Percentiles rank a stretch among this genome's conserved stretches.
phyloP scores from a whole-genome alignment of 2,329 filamentous ascomycete species.

The Tolypocladium tundrense region DNA sequence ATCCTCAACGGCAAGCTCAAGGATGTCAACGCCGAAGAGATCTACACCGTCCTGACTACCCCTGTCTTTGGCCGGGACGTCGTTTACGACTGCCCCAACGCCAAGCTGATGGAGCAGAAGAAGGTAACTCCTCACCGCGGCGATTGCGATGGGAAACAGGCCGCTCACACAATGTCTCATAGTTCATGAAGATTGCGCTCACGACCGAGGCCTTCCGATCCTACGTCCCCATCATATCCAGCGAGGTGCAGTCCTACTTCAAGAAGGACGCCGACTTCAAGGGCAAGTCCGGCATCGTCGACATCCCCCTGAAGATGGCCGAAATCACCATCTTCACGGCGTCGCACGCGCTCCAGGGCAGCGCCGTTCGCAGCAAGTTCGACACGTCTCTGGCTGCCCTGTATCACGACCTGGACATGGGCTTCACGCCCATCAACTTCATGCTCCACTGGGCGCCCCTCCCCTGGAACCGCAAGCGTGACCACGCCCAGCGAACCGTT shows the following conservation, averaged over 20 bases:
- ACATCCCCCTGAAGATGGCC: constrained; percentile 67
- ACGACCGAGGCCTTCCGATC: constrained; percentile 62
- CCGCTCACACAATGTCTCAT: constrained; percentile 6
- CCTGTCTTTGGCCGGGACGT: constrained; percentile 74
- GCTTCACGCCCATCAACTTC: constrained; percentile 83
- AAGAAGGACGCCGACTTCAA: constrained; percentile 58
- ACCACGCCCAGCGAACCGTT: constrained; percentile 71
- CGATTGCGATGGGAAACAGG: not conserved
- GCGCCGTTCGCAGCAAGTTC: constrained; percentile 71
- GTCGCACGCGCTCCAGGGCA: constrained; percentile 74
- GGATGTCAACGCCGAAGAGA: constrained; percentile 83
- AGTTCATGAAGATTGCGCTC: constrained; percentile 75
- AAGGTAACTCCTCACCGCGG: constrained; percentile 47
- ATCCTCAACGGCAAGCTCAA: constrained; percentile 85
- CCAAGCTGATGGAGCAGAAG: constrained; percentile 94
- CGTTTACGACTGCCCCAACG: constrained; percentile 83
- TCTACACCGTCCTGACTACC: constrained; percentile 68
- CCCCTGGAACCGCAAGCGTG: constrained; percentile 77
- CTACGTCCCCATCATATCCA: constrained; percentile 70
- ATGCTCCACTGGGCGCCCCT: constrained; percentile 81
- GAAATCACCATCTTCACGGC: constrained; percentile 88
- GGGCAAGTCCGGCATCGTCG: constrained; percentile 54
- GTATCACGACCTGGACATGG: constrained; percentile 85
- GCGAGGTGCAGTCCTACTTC: constrained; percentile 65
- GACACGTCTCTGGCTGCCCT: constrained; percentile 71